Evolutionary conservation across 371 early-diverging fungal genomes (phyloP), one percentile per base, ranked within the genome.

Genomic region (Mortierella sp.): DNA sequence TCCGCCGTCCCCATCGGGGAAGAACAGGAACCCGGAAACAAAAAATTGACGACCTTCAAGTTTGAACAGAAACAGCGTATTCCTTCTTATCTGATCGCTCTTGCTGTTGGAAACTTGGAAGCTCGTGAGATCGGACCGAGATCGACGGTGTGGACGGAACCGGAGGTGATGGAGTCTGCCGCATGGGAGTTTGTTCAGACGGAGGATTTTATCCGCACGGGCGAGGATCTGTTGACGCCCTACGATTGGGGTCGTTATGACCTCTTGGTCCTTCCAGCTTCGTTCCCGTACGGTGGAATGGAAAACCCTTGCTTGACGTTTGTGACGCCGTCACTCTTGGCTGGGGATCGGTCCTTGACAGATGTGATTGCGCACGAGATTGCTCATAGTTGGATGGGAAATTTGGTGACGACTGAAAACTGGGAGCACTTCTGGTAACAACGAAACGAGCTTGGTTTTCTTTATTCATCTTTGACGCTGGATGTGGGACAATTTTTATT

Each of bases 241-340:
- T 98, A 98, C 75, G 92, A 90, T 64, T 98, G 99, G 99, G 98
- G 97, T 37, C 89, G 93, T 62, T 98, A 98, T 81, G 99, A 98
- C 79, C 81, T 98, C 51, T 84, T 98, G 66, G 91, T 97, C 24
- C 84, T 93, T 31, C 82, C 81, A 11, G 60, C 79, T 41, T 92
- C 85, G 63, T 97, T 86, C 90, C 96, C 97, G 4, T 97, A 92
- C 67, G 99, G 98, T 53, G 98, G 98, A 55, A 99, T 99, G 99
- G 99, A 98, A 86, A 98, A 98, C 83, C 97, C 99, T 11, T 96
- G 96, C 72, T 81, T 98, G 67, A 93, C 94, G 23, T 95, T 94
- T 82, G 93, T 94, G 34, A 93, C 93, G 31, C 93, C 94, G 19
- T 93, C 93, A 21, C 82, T 94, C 26, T 87, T 97, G 64, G 97